Base-by-base conservation (phyloP, 371 early-diverging fungal genomes). In the Syncephalis plumigaleata region DNA sequence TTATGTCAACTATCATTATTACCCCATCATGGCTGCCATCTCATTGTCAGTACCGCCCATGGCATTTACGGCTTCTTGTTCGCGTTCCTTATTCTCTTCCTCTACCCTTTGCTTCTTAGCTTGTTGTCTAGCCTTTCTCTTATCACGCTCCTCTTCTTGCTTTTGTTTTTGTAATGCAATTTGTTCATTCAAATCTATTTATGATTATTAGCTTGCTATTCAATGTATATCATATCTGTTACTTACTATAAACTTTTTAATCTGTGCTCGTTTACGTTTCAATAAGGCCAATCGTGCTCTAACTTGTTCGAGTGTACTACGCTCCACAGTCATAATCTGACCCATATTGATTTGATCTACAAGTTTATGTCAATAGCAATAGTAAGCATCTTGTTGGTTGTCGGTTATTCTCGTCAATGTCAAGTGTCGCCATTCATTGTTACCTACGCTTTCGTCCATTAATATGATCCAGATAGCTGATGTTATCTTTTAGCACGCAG, bases 381-480 rank as follows among this genome's bases (percentile, higher is more conserved):
- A 11, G 22, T 40, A 9, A 17, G 11, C 13, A 39, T 38, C 11
- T 31, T 46, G 16, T 46, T 27, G 22, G 46, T 36, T 18, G 18
- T 20, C n/a, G n/a, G 18, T 24, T 16, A 18, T 20, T 17, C 9
- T 16, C 26, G 9, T 20, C 3, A 44, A 45, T 15, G 9, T 9
- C 8, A 55, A 24, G 50, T 22, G 8, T 2, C 25, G 13, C n/a
- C 9, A 26, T 9, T 40, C 9, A 21, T 26, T 25, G 17, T 1
- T 11, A 60, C 71, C 55, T 65, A 82, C 81, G 94, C 49, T 85
- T 81, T 54, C 70, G 68, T 40, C 91, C 88, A 59, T 91, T 94
- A 49, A 87, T 78, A 50, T 94, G 92, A 55, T 91, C 92, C 51
- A 91, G 61, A 46, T 78, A 94, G 31, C 71, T 78, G 23, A 77